Percentiles rank a stretch among this genome's conserved stretches.
Evolutionary conservation across 495 filamentous ascomycete genomes (phyloP).

Genomic region (Bathelium albidoporum): DNA sequence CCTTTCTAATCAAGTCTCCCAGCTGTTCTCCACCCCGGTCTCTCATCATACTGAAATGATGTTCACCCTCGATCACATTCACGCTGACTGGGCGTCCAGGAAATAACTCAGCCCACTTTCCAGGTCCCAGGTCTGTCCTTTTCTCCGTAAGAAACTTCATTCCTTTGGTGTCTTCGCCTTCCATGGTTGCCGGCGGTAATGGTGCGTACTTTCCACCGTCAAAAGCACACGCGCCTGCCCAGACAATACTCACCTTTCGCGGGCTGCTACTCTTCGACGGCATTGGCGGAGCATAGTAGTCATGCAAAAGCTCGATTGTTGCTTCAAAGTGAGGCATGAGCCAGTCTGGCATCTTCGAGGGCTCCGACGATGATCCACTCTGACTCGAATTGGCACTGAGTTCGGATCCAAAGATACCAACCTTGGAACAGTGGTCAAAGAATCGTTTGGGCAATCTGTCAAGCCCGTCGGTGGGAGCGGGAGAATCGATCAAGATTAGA

Average conservation of each 20-base stretch:
- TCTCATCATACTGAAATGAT: slow-evolving; percentile 13
- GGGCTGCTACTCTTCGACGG: not conserved
- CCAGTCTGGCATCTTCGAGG: slow-evolving; percentile 14
- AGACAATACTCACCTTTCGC: slow-evolving; percentile 2
- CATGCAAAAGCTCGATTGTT: slow-evolving; percentile 15
- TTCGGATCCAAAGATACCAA: slow-evolving; percentile 19
- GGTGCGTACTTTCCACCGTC: not conserved
- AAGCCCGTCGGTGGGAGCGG: slow-evolving; percentile 20
- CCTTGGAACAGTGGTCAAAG: slow-evolving; percentile 25
- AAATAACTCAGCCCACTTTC: slow-evolving; percentile 4
- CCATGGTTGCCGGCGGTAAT: not conserved
- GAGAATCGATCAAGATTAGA: slow-evolving; percentile 22
- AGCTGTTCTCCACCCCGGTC: slow-evolving; percentile 2
- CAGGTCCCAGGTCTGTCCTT: slow-evolving; percentile 7
- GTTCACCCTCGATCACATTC: not conserved
- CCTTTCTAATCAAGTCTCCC: not conserved
- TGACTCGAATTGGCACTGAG: not conserved
- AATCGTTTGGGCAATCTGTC: slow-evolving; percentile 25
- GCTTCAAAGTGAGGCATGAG: slow-evolving; percentile 26
- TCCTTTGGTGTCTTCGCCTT: slow-evolving; percentile 2
- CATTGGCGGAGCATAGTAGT: slow-evolving; percentile 6
- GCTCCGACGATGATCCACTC: not conserved
- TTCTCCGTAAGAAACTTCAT: slow-evolving; percentile 9
- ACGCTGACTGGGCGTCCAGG: not conserved
- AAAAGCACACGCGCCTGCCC: slow-evolving; percentile 7